Percentiles rank a stretch among this genome's conserved stretches.
phyloP scores from a whole-genome alignment of 106 monocot species.

The Platanthera guangdongensis region DNA sequence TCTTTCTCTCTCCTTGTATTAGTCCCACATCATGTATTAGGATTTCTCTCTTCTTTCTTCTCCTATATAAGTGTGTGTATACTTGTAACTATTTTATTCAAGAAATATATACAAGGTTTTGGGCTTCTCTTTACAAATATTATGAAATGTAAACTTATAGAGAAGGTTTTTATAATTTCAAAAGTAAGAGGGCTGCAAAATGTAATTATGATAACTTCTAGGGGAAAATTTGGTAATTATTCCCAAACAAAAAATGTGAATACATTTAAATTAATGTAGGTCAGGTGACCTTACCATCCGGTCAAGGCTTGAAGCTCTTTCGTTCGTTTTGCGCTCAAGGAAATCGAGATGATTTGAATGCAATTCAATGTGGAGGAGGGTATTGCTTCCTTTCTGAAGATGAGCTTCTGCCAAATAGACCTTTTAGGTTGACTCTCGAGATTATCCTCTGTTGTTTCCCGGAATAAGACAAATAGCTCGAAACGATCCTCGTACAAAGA shows the following conservation, averaged over 20 bases:
- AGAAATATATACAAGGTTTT: no score
- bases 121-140: no score
- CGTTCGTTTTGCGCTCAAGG: conserved; percentile 63
- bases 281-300: conserved; percentile 53
- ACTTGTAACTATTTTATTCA: no score
- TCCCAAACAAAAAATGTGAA: not conserved
- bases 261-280: not conserved
- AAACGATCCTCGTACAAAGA: conserved; percentile 89
- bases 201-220: no score
- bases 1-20: no score
- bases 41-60: no score
- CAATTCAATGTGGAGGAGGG: conserved; percentile 14
- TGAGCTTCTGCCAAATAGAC: conserved; percentile 45
- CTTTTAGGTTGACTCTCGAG: conserved; percentile 14
- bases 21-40: no score
- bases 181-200: no score
- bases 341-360: conserved; percentile 42
- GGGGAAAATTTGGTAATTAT: no score
- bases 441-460: conserved; percentile 22
- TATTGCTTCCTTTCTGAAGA: conserved; percentile 23
- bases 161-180: no score
- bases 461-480: conserved; percentile 49
- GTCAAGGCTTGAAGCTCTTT: conserved; percentile 74
- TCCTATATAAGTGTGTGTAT: no score
- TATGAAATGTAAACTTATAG: no score